phyloP scores from a whole-genome alignment of 2,329 filamentous ascomycete species.

The Pyricularia sp. region DNA sequence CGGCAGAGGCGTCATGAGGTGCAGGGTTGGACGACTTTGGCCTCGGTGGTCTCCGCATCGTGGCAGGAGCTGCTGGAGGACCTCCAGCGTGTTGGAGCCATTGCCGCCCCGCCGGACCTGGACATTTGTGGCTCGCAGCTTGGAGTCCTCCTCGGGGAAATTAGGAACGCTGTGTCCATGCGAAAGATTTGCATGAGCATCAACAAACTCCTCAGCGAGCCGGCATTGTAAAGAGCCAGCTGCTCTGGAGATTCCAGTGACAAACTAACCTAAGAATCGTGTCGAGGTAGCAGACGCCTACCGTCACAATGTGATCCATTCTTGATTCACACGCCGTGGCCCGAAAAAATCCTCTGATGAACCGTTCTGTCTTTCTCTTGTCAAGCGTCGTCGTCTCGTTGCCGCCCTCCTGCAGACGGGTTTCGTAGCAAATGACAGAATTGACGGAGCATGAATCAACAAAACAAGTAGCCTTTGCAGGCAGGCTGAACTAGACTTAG shows the following conservation, averaged over 20 bases:
- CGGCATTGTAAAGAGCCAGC: not conserved
- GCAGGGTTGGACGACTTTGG: conserved; percentile 16
- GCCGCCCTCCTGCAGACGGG: not conserved
- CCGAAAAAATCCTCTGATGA: not conserved
- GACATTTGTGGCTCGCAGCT: conserved; percentile 50
- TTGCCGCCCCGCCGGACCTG: conserved; percentile 57
- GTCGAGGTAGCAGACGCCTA: conserved; percentile 59
- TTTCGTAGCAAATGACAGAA: not conserved
- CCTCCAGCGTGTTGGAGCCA: conserved; percentile 57
- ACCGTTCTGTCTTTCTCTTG: not conserved
- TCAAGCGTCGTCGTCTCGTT: not conserved
- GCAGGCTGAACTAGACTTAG: not conserved
- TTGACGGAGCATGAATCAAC: not conserved
- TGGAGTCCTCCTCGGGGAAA: conserved; percentile 59
- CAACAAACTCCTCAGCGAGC: not conserved
- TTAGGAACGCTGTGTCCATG: conserved; percentile 39
- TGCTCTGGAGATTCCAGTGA: not conserved
- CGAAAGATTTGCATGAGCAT: not conserved
- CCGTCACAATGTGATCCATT: conserved; percentile 46
- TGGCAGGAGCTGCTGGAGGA: conserved; percentile 50
- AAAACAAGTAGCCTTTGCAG: not conserved
- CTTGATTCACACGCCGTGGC: not conserved
- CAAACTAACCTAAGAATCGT: conserved; percentile 46
- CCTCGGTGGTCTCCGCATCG: not conserved
- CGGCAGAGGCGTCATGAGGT: conserved; percentile 43